These are phyloP conservation scores for Zymoseptoria crescenta DNA, from an alignment of 2,329 filamentous ascomycete genomes.

Conservation along the genomic window DNA sequence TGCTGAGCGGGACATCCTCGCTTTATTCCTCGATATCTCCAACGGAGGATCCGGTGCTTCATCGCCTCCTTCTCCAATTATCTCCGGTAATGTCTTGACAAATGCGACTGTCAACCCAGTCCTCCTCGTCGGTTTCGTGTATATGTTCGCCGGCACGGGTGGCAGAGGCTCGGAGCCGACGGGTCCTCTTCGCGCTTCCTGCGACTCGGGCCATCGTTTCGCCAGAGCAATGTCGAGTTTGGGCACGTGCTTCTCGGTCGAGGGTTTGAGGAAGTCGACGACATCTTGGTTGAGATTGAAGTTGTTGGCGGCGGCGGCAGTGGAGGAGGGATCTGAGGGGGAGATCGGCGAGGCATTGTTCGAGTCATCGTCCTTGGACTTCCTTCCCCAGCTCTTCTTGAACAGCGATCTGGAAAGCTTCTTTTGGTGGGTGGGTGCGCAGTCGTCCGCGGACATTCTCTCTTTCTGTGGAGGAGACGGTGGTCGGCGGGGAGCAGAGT, in stretches of 20 bases:
- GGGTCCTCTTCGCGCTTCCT: conserved; percentile 30
- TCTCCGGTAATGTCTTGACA: conserved; percentile 60
- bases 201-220: conserved; percentile 44
- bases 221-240: conserved; percentile 45
- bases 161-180: neutral
- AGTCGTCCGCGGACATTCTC: neutral
- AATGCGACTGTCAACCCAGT: conserved; percentile 72
- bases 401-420: neutral
- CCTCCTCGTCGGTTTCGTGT: conserved; percentile 38
- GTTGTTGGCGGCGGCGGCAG: conserved; percentile 8
- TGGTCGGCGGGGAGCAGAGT: neutral
- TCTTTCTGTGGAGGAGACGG: neutral
- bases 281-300: conserved; percentile 40
- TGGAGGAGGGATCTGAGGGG: neutral
- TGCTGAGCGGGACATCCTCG: conserved; percentile 20
- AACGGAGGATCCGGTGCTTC: conserved; percentile 65
- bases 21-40: conserved; percentile 59
- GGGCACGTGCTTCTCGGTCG: conserved; percentile 38
- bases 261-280: conserved; percentile 51
- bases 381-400: neutral
- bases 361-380: conserved; percentile 9
- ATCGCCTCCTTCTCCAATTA: conserved; percentile 89
- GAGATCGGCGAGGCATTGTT: neutral
- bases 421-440: neutral
- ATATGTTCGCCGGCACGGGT: conserved; percentile 12